Evolutionary conservation across 352 stramenopile genomes (phyloP), one percentile per base, ranked within the genome.

Genomic region (Phytopythium litorale): DNA sequence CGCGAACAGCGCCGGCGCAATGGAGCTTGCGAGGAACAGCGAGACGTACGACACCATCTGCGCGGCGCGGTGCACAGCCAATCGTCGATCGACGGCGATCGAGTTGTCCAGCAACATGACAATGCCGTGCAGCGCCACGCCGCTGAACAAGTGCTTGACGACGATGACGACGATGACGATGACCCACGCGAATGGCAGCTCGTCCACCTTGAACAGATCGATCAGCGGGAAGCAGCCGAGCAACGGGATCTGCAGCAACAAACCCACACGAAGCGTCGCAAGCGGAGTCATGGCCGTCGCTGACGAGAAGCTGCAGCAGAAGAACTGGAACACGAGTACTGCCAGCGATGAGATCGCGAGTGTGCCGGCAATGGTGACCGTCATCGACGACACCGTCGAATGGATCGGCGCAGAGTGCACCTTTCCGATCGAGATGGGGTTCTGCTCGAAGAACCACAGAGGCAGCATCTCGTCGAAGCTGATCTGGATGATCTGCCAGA

Each of bases 401-500:
- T 64, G 68, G 6, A 70, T 66, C 12, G 64, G 67, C 53, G 82
- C 66, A 13, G 73, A 71, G 50, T 81, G 72, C 21, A 86, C 65
- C 19, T 67, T 78, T 23, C 70, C 78, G 15, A 66, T 66, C 37
- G 70, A 73, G 15, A 74, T 75, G 2, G 73, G 68, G 45, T 87
- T 81, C 40, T 89, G 76, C 42, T 84, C 81, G 71, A 93, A 91
- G 55, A 91, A 86, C 84, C 81, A 93, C 19, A 93, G 67, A 23
- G 84, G 84, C 25, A 91, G 59, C 62, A 93, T 81, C 56, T 93
- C 81, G 56, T 93, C 84, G 45, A 93, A 93, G 62, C 81, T 84
- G 15, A 89, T 56, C 57, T 93, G 84, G 23, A 91, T 71, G 13
- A 90, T 66, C 35, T 70, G 70, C 84, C 84, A 93, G 35, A 88